phyloP scores from a whole-genome alignment of 495 filamentous ascomycete species.

The Lentithecium fluviatile region DNA sequence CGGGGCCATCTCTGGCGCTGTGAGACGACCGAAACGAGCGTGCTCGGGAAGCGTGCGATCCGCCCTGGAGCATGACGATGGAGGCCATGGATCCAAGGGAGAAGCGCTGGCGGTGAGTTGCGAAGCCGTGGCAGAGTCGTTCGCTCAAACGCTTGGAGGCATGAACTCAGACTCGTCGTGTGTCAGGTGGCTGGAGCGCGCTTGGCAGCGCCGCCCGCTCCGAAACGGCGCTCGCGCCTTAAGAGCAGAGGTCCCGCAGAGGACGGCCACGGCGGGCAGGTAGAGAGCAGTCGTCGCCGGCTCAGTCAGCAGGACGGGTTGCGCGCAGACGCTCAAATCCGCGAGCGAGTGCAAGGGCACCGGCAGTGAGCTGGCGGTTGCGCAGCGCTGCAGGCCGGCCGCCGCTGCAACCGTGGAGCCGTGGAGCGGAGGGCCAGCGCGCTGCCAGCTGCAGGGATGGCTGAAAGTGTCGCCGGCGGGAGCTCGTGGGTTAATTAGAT shows the following conservation, averaged over 20 bases:
- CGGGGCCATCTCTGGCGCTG: conserved; percentile 12
- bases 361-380: background rate
- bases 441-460: background rate
- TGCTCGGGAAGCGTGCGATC: conserved; percentile 17
- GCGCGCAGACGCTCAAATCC: background rate
- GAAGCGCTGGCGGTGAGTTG: conserved; percentile 22
- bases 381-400: conserved; percentile 1
- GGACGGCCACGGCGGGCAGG: background rate
- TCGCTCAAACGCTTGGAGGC: conserved; percentile 23
- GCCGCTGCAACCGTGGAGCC: conserved; percentile 4
- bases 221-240: background rate
- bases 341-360: background rate
- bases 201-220: conserved; percentile 6
- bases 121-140: conserved; percentile 8
- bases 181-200: conserved; percentile 8
- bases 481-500: conserved; percentile 22
- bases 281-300: background rate
- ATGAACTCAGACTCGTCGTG: conserved; percentile 14
- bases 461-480: background rate
- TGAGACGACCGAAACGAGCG: conserved; percentile 26
- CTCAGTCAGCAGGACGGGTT: background rate
- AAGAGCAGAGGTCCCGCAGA: conserved; percentile 1
- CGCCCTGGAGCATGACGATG: conserved; percentile 22
- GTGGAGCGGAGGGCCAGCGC: background rate
- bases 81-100: conserved; percentile 8